Percentiles rank a stretch among this genome's conserved stretches.
Conservation (phyloP, 805 yeast genomes). For the Wickerhamiella musiphila region DNA sequence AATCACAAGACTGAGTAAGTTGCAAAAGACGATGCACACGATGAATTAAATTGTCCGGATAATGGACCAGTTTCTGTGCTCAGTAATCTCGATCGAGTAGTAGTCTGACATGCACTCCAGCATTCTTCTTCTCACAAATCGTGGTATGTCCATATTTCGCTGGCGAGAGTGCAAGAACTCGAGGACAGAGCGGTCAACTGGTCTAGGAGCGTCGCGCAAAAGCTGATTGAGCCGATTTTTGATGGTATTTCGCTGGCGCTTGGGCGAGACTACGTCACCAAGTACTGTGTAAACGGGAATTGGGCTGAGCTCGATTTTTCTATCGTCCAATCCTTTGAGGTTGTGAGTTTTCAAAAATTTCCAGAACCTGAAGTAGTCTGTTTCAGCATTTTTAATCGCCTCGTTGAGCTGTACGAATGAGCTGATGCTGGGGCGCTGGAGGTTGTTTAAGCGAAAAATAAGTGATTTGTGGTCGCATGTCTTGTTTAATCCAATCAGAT, state of each 20-base stretch:
- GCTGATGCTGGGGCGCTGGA: conserved; percentile 8
- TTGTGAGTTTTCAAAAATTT: conserved; percentile 5
- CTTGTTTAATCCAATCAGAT: not conserved
- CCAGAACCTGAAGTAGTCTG: conserved; percentile 8
- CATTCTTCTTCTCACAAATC: conserved; percentile 3
- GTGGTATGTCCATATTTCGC: not conserved
- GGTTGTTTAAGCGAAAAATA: conserved; percentile 9
- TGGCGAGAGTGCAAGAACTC: conserved; percentile 1
- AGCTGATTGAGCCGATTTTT: not conserved
- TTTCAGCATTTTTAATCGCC: not conserved
- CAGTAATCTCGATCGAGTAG: conserved; percentile 2
- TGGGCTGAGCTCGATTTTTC: conserved; percentile 11
- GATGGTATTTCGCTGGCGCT: conserved; percentile 5
- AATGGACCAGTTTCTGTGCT: not conserved
- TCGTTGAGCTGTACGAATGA: conserved; percentile 8
- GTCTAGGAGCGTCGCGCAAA: conserved; percentile 5
- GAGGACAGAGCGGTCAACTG: conserved; percentile 5
- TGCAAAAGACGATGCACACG: not conserved
- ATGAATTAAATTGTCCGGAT: not conserved
- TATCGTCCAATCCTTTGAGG: conserved; percentile 9
- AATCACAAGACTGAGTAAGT: not conserved
- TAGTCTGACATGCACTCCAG: conserved; percentile 2
- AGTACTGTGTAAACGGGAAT: conserved; percentile 1
- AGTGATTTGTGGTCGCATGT: conserved; percentile 1
- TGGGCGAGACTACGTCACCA: conserved; percentile 4